Evolutionary conservation across 139 green algal species (phyloP).

Genomic region (Pseudopediastrum boryanum): DNA sequence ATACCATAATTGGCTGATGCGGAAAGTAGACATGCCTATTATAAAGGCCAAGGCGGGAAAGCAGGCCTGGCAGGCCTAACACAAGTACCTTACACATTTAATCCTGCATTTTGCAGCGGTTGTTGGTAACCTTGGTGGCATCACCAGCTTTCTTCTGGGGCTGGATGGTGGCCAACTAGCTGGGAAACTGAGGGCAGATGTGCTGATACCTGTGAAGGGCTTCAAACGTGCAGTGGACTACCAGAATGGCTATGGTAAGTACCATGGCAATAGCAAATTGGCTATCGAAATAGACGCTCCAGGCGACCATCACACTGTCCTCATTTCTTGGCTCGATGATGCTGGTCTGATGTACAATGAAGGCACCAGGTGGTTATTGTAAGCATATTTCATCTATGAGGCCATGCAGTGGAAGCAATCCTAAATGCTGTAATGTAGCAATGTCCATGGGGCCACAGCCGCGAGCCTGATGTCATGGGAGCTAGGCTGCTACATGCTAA

Average conservation of each 20-base stretch:
- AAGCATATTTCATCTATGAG: too few species aligned
- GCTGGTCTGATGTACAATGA: neutral
- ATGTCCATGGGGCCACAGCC: too few species aligned
- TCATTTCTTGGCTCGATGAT: neutral
- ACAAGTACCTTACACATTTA: neutral
- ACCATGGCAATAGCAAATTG: neutral
- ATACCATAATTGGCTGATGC: too few species aligned
- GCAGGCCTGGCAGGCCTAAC: too few species aligned
- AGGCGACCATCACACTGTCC: neutral
- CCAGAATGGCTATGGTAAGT: constrained; percentile 72
- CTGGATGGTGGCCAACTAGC: constrained; percentile 67
- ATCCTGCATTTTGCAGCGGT: constrained; percentile 58
- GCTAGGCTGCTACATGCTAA: too few species aligned
- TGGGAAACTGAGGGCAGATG: constrained; percentile 61
- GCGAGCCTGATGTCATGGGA: too few species aligned
- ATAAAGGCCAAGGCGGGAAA: too few species aligned
- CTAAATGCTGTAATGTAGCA: too few species aligned
- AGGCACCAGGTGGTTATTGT: neutral
- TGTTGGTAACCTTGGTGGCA: constrained; percentile 81
- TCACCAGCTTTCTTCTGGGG: constrained; percentile 77
- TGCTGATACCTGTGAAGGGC: constrained; percentile 78
- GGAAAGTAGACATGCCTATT: too few species aligned
- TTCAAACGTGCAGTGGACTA: constrained; percentile 79
- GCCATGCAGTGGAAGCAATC: too few species aligned
- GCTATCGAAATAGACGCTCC: neutral